Conservation (phyloP, 2,329 filamentous ascomycete genomes). For the Aspergillus flavus region DNA sequence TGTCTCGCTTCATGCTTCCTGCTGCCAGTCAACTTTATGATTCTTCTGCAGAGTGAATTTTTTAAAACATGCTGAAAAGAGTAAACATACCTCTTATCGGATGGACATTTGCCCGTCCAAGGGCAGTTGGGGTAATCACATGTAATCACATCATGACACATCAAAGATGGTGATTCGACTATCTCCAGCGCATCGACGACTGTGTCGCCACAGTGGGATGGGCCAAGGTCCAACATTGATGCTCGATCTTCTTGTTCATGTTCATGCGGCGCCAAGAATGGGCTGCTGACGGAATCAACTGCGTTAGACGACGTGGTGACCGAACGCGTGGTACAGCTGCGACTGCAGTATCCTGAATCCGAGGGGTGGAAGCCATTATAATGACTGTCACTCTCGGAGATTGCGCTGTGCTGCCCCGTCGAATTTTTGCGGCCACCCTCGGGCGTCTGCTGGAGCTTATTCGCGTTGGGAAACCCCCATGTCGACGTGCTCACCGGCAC, state of each 20-base stretch:
- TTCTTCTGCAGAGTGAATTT: no score
- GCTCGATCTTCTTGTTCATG: constrained; percentile 24
- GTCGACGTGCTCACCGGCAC: constrained; percentile 20
- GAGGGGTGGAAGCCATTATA: constrained; percentile 31
- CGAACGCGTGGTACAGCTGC: constrained; percentile 32
- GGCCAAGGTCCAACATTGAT: constrained; percentile 22
- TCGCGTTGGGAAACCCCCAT: constrained; percentile 20
- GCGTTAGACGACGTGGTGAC: constrained; percentile 31
- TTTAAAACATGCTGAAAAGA: no score
- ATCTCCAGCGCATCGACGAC: constrained; percentile 36
- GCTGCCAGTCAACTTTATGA: not conserved
- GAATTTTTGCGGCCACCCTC: constrained; percentile 29
- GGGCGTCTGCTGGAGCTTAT: constrained; percentile 18
- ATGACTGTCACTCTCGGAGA: constrained; percentile 38
- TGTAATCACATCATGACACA: constrained; percentile 45
- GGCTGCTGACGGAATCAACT: constrained; percentile 32
- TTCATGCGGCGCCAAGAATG: constrained; percentile 26
- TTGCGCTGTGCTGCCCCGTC: constrained; percentile 29
- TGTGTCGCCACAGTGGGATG: constrained; percentile 10
- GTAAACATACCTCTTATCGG: constrained; percentile 41
- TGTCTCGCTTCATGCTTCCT: constrained; percentile 79
- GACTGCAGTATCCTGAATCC: constrained; percentile 42
- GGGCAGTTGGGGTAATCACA: constrained; percentile 35
- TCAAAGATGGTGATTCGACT: constrained; percentile 56
- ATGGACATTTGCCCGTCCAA: constrained; percentile 44